Conservation (phyloP, 495 filamentous ascomycete genomes). For the Penicillium canariense region DNA sequence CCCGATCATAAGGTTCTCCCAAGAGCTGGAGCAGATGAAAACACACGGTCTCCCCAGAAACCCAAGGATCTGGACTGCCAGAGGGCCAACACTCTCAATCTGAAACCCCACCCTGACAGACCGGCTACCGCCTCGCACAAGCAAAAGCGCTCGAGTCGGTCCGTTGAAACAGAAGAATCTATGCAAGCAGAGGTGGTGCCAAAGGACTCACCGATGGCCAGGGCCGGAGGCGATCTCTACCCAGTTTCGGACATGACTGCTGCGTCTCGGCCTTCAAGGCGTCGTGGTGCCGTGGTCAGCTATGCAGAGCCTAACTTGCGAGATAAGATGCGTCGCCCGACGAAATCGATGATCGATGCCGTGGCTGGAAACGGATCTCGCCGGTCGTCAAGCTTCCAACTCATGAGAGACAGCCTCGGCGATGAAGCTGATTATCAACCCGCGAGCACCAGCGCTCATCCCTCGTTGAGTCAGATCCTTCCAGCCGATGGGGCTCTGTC, state of each 20-base stretch:
- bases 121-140: slow-evolving; percentile 6
- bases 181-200: background rate
- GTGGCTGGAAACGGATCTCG: slow-evolving; percentile 53
- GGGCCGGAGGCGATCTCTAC: slow-evolving; percentile 4
- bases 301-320: slow-evolving; percentile 84
- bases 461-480: background rate
- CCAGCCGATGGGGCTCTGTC: slow-evolving; percentile 8
- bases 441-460: background rate
- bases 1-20: slow-evolving; percentile 15
- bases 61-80: slow-evolving; percentile 12
- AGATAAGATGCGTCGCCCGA: slow-evolving; percentile 83
- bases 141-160: slow-evolving; percentile 14
- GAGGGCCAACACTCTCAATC: background rate
- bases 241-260: slow-evolving; percentile 31
- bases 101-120: slow-evolving; percentile 13
- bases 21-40: slow-evolving; percentile 12
- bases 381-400: slow-evolving; percentile 31
- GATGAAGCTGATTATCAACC: slow-evolving; percentile 12
- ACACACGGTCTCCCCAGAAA: slow-evolving; percentile 18
- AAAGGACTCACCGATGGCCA: slow-evolving; percentile 14
- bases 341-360: slow-evolving; percentile 70
- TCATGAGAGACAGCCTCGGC: slow-evolving; percentile 18
- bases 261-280: slow-evolving; percentile 58
- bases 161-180: slow-evolving; percentile 13
- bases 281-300: slow-evolving; percentile 66